Conservation (phyloP, 495 filamentous ascomycete genomes). For the Aspergillus egyptiacus region DNA sequence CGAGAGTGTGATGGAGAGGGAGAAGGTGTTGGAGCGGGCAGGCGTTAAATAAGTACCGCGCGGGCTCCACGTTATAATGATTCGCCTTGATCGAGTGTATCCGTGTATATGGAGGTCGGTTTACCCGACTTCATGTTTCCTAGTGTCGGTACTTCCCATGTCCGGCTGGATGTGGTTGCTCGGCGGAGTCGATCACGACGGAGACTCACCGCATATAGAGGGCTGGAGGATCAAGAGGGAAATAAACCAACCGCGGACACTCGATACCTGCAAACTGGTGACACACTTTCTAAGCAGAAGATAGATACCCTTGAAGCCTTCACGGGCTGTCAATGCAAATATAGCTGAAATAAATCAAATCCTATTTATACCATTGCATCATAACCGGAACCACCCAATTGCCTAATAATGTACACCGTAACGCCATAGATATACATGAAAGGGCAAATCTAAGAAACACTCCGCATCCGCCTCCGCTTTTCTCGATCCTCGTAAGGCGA, state of each 20-base stretch:
- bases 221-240: neutral
- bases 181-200: neutral
- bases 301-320: slow-evolving; percentile 3
- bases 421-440: slow-evolving; percentile 1
- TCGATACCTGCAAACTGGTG: neutral
- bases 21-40: slow-evolving; percentile 57
- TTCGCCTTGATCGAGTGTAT: too few relatives aligned
- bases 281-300: slow-evolving; percentile 3
- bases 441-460: slow-evolving; percentile 27
- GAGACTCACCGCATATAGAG: neutral
- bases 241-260: too few relatives aligned
- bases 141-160: too few relatives aligned
- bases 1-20: slow-evolving; percentile 81
- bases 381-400: neutral
- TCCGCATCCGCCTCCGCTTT: slow-evolving; percentile 60
- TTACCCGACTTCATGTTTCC: too few relatives aligned
- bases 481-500: slow-evolving; percentile 60
- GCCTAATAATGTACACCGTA: slow-evolving; percentile 4
- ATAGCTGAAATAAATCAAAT: neutral
- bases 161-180: too few relatives aligned
- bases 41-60: slow-evolving; percentile 40
- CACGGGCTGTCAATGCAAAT: neutral
- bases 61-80: too few relatives aligned
- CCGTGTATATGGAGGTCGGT: too few relatives aligned
- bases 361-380: slow-evolving; percentile 1